Evolutionary conservation across 164 flowering plant genomes (phyloP).

Genomic region (Buxus sempervirens): DNA sequence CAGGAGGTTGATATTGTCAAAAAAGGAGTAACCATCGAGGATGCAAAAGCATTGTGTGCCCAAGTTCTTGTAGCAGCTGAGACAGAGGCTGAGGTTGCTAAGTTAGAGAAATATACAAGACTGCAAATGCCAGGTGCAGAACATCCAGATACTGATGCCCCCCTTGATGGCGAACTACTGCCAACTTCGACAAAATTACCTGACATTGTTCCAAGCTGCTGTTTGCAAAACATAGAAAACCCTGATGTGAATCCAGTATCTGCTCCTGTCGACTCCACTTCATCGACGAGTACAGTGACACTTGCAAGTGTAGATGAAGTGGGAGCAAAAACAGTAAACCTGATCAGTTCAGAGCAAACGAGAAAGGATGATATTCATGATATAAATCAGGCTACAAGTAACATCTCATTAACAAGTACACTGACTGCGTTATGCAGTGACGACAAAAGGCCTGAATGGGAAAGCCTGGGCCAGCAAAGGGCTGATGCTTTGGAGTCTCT

Average conservation of each 20-base stretch:
- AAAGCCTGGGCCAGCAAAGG: conserved; percentile 51
- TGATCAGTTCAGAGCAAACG: conserved; percentile 11
- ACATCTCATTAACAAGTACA: conserved; percentile 31
- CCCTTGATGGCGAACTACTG: conserved; percentile 20
- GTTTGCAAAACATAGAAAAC: conserved; percentile 12
- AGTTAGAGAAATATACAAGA: conserved; percentile 3
- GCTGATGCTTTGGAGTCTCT: conserved; percentile 86
- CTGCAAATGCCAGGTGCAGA: conserved; percentile 8
- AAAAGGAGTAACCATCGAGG: conserved; percentile 10
- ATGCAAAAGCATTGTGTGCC: conserved; percentile 3
- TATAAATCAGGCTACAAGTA: conserved; percentile 20
- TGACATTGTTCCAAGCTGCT: conserved; percentile 15
- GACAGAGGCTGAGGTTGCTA: conserved; percentile 5
- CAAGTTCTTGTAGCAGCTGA: conserved; percentile 15
- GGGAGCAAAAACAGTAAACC: conserved; percentile 14
- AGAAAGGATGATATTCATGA: conserved; percentile 20
- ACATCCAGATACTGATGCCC: conserved; percentile 4
- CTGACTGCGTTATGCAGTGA: conserved; percentile 27
- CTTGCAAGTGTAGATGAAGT: conserved; percentile 21
- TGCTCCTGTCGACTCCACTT: conserved; percentile 13
- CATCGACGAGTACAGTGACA: conserved; percentile 23
- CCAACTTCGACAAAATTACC: conserved; percentile 17
- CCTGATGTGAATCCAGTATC: conserved; percentile 9
- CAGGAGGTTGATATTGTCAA: conserved; percentile 20
- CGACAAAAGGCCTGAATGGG: conserved; percentile 32